A percentile compares a stretch with the other conserved stretches of the same genome.
These are phyloP conservation scores for Hemileccinum hortonii DNA, from an alignment of 1,284 basidiomycete genomes.

Conservation along the genomic window DNA sequence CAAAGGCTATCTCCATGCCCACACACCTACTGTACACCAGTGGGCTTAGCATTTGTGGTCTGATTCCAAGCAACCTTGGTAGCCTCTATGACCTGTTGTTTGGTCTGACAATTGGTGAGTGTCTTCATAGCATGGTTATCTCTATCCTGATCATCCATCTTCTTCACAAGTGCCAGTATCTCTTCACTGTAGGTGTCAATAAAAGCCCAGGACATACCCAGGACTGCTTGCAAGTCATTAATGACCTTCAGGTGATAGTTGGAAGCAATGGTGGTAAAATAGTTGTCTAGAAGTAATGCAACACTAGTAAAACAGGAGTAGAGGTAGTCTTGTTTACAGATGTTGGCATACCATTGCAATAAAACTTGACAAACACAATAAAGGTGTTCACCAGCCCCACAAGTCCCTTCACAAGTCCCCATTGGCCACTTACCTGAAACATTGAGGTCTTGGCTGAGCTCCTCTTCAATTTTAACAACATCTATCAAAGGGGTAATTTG, in stretches of 20 bases:
- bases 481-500: background rate
- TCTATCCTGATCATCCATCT: background rate
- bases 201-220: slow-evolving; percentile 1
- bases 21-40: background rate
- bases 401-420: background rate
- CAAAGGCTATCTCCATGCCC: background rate
- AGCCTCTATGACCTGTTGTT: background rate
- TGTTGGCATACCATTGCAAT: slow-evolving; percentile 2
- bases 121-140: background rate
- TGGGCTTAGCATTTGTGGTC: background rate
- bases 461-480: background rate
- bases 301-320: background rate
- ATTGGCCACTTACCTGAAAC: background rate
- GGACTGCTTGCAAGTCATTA: background rate
- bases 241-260: background rate
- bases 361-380: background rate
- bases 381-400: slow-evolving; percentile 3
- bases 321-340: background rate
- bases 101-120: too few species aligned
- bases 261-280: slow-evolving; percentile 5
- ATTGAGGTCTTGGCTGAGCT: slow-evolving; percentile 1
- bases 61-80: background rate
- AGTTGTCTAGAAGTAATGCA: slow-evolving; percentile 3
- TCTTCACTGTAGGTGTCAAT: slow-evolving; percentile 1
- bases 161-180: slow-evolving; percentile 1